A percentile compares a stretch with the other conserved stretches of the same genome.
These are phyloP conservation scores for Kodamaea sp. DNA, from an alignment of 1,139 yeast genomes.

Conservation along the genomic window DNA sequence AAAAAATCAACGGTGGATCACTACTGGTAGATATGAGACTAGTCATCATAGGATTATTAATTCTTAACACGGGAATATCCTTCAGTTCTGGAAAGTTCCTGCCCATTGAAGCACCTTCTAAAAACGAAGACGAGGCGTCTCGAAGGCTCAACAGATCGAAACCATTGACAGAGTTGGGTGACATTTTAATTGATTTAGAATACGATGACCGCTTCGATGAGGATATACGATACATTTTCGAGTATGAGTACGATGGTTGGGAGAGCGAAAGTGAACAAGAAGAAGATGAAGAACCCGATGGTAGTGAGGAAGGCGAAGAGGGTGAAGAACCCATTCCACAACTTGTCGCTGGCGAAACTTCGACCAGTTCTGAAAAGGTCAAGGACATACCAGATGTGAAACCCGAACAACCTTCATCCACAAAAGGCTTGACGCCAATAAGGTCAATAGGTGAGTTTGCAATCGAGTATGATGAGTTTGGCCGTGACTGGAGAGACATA, in stretches of 20 bases:
- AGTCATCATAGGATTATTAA: constrained; percentile 30
- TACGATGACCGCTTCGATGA: constrained; percentile 72
- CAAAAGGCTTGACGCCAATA: constrained; percentile 30
- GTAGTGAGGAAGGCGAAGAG: constrained; percentile 9
- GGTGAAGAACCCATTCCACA: constrained; percentile 1
- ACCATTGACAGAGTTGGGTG: constrained; percentile 48
- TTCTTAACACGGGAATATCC: constrained; percentile 26
- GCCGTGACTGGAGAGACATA: constrained; percentile 70
- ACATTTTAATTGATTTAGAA: constrained; percentile 55
- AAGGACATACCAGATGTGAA: not conserved
- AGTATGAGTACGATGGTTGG: constrained; percentile 49
- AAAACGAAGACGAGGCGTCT: constrained; percentile 16
- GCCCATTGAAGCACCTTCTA: constrained; percentile 11
- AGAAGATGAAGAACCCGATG: constrained; percentile 11
- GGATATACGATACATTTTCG: constrained; percentile 71
- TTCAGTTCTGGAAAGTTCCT: constrained; percentile 18
- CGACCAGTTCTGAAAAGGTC: not conserved
- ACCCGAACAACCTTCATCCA: not conserved
- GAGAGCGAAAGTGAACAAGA: constrained; percentile 21
- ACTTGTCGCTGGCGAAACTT: not conserved
- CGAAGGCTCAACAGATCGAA: constrained; percentile 25
- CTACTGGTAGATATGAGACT: constrained; percentile 54
- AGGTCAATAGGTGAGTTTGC: constrained; percentile 24
- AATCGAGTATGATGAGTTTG: constrained; percentile 56
- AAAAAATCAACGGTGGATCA: constrained; percentile 56